These are phyloP conservation scores for Zasmidium angulare DNA, from an alignment of 2,329 filamentous ascomycete genomes.

Conservation along the genomic window DNA sequence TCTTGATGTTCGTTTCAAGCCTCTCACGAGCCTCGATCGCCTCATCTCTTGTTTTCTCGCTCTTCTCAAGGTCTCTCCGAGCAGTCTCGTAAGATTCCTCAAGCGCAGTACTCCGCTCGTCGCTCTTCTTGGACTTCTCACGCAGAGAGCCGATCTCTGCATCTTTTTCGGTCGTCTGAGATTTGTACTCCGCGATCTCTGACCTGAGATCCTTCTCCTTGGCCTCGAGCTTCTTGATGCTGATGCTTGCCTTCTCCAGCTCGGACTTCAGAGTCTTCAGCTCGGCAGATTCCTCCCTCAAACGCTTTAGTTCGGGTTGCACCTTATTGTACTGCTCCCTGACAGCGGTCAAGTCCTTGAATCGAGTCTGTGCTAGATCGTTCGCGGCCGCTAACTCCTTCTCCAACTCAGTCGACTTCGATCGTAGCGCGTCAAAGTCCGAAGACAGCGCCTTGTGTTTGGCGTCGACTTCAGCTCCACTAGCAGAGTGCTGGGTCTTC, in stretches of 20 bases:
- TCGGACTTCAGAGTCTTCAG: slow-evolving; percentile 76
- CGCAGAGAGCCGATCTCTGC: slow-evolving; percentile 74
- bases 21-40: slow-evolving; percentile 72
- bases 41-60: slow-evolving; percentile 78
- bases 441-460: slow-evolving; percentile 57
- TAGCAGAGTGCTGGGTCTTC: slow-evolving; percentile 49
- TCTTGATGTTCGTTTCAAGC: slow-evolving; percentile 66
- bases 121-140: slow-evolving; percentile 75
- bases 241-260: slow-evolving; percentile 60
- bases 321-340: slow-evolving; percentile 77
- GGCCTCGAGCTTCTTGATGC: slow-evolving; percentile 74
- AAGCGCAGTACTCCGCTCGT: slow-evolving; percentile 66
- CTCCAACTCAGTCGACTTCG: slow-evolving; percentile 68
- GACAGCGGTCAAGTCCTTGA: slow-evolving; percentile 82
- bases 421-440: slow-evolving; percentile 71
- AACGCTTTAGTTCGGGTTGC: slow-evolving; percentile 77
- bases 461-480: slow-evolving; percentile 50
- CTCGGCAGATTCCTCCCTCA: slow-evolving; percentile 73
- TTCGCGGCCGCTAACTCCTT: slow-evolving; percentile 84
- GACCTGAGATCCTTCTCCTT: slow-evolving; percentile 77
- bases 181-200: slow-evolving; percentile 70
- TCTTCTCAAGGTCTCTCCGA: slow-evolving; percentile 73
- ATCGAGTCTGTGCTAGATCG: slow-evolving; percentile 80
- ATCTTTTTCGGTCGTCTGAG: slow-evolving; percentile 71
- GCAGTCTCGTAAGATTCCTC: slow-evolving; percentile 77